These are phyloP conservation scores for Flagelloscypha sp. DNA, from an alignment of 768 basidiomycete genomes.

Conservation along the genomic window DNA sequence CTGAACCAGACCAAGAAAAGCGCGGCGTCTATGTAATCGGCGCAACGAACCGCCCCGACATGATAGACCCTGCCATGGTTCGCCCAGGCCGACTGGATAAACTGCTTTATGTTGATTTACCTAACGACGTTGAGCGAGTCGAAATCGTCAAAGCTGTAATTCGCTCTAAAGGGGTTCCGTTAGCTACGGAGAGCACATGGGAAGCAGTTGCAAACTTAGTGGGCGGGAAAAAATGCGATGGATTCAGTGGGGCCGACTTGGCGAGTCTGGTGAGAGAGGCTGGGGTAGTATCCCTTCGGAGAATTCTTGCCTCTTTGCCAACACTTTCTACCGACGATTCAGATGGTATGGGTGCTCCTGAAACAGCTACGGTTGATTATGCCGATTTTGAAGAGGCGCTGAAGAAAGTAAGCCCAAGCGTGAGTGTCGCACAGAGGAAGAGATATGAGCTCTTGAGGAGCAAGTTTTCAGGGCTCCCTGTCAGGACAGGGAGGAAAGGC, in stretches of 20 bases:
- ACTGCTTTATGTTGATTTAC: slow-evolving; percentile 87
- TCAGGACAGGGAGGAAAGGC: slow-evolving; percentile 35
- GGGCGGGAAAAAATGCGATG: slow-evolving; percentile 60
- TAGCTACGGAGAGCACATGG: slow-evolving; percentile 28
- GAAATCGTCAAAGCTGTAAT: slow-evolving; percentile 80
- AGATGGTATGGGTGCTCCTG: slow-evolving; percentile 14
- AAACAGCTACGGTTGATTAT: slow-evolving; percentile 39
- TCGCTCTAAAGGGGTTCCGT: slow-evolving; percentile 62
- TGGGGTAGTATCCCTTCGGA: slow-evolving; percentile 72
- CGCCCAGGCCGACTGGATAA: slow-evolving; percentile 95
- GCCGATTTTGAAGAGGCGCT: slow-evolving; percentile 70
- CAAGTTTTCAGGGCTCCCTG: slow-evolving; percentile 77
- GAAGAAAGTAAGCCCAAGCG: slow-evolving; percentile 81
- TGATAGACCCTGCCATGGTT: slow-evolving; percentile 97
- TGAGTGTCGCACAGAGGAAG: slow-evolving; percentile 67
- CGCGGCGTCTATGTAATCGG: slow-evolving; percentile 90
- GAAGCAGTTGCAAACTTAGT: slow-evolving; percentile 40
- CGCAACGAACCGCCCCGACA: slow-evolving; percentile 92
- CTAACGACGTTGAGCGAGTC: slow-evolving; percentile 58
- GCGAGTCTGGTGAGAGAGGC: slow-evolving; percentile 86
- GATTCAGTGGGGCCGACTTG: slow-evolving; percentile 88
- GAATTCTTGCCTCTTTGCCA: slow-evolving; percentile 61
- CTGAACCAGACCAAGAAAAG: no score
- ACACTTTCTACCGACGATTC: slow-evolving; percentile 36
- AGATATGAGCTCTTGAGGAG: slow-evolving; percentile 75